These are phyloP conservation scores for Ceratobasidium sp. DNA, from an alignment of 1,284 basidiomycete genomes.

Conservation along the genomic window DNA sequence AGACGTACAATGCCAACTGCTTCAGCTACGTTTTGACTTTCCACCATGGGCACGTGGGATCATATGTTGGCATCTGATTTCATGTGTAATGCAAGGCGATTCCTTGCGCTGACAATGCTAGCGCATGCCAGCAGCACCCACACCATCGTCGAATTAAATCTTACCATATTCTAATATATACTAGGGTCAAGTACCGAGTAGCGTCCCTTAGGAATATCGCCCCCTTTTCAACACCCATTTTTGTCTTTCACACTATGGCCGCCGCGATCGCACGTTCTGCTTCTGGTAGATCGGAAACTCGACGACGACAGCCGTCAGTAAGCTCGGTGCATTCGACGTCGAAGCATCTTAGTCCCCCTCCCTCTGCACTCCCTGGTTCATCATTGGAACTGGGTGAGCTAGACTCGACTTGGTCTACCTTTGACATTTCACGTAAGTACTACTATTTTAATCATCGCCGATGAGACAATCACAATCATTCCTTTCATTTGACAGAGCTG, in stretches of 20 bases:
- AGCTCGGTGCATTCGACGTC: slow-evolving; percentile 37
- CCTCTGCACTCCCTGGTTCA: background rate
- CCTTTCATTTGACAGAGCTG: slow-evolving; percentile 15
- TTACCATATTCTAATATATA: slow-evolving; percentile 7
- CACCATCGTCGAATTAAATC: slow-evolving; percentile 1
- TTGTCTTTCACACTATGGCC: slow-evolving; percentile 19
- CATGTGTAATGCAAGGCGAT: slow-evolving; percentile 22
- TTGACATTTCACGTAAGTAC: slow-evolving; percentile 37
- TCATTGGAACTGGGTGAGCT: slow-evolving; percentile 37
- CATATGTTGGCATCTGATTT: slow-evolving; percentile 25
- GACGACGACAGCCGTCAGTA: slow-evolving; percentile 23
- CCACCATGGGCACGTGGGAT: slow-evolving; percentile 35
- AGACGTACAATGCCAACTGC: background rate
- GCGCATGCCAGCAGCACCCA: slow-evolving; percentile 12
- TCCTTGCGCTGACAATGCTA: slow-evolving; percentile 7
- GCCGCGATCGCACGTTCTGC: slow-evolving; percentile 15
- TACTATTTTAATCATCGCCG: background rate
- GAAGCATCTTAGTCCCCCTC: slow-evolving; percentile 35
- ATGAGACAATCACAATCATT: background rate
- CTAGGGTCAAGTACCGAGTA: too few relatives aligned
- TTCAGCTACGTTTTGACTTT: slow-evolving; percentile 3
- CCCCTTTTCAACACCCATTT: background rate
- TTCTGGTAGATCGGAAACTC: slow-evolving; percentile 26
- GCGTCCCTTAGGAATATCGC: background rate
- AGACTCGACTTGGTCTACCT: slow-evolving; percentile 24